Evolutionary conservation across 805 yeast genomes (phyloP).

Genomic region (Sugiyamaella marilandica): DNA sequence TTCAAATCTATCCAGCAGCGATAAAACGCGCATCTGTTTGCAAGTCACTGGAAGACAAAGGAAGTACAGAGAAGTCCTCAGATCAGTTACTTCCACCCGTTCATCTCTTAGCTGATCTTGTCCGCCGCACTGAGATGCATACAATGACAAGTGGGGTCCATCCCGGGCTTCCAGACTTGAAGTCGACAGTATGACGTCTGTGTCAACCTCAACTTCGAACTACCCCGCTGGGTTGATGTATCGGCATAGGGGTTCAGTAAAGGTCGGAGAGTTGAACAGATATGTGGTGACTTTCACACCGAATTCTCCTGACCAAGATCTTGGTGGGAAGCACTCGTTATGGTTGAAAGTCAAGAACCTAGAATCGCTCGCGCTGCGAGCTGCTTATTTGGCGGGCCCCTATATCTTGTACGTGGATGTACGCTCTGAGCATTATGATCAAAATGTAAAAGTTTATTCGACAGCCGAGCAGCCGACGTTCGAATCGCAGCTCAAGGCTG

Average conservation of each 20-base stretch:
- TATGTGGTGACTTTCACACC: conserved; percentile 53
- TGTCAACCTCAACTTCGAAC: too few relatives aligned
- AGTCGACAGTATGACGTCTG: too few relatives aligned
- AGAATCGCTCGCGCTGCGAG: conserved; percentile 68
- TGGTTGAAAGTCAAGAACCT: conserved; percentile 55
- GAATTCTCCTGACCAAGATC: neutral
- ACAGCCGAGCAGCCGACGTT: conserved; percentile 38
- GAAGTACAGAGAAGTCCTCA: too few relatives aligned
- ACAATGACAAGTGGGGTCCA: too few relatives aligned
- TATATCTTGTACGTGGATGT: conserved; percentile 81
- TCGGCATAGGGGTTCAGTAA: conserved; percentile 32
- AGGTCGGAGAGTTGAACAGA: conserved; percentile 58
- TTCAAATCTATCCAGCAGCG: too few relatives aligned
- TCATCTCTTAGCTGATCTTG: too few relatives aligned
- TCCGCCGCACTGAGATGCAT: too few relatives aligned
- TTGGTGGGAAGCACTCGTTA: conserved; percentile 18
- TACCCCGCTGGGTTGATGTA: neutral
- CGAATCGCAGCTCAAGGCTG: conserved; percentile 61
- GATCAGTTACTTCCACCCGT: too few relatives aligned
- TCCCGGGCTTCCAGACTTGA: too few relatives aligned
- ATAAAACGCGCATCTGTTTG: too few relatives aligned
- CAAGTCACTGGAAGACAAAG: too few relatives aligned
- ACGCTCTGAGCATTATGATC: conserved; percentile 59
- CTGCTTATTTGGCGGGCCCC: conserved; percentile 88
- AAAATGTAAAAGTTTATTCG: conserved; percentile 37